Conservation (phyloP, 2,329 filamentous ascomycete species). For the Fusarium fracticaudum region DNA sequence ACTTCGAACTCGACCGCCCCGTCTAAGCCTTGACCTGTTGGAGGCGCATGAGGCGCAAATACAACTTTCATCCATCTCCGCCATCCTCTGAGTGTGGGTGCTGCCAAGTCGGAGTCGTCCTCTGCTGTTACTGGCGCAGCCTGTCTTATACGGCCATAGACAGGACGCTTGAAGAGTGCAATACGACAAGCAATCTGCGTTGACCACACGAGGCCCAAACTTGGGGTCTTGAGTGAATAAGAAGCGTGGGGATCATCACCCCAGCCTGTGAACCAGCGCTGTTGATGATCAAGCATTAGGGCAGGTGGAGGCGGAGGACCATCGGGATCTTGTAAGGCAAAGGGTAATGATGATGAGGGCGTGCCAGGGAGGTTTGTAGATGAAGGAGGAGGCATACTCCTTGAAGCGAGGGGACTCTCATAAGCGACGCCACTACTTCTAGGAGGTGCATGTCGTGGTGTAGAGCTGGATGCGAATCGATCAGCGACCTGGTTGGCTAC, state of each 20-base stretch:
- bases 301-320: slow-evolving; percentile 56
- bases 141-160: slow-evolving; percentile 55
- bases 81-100: slow-evolving; percentile 66
- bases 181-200: slow-evolving; percentile 88
- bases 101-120: slow-evolving; percentile 55
- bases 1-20: slow-evolving; percentile 79
- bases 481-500: slow-evolving; percentile 97
- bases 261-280: slow-evolving; percentile 96
- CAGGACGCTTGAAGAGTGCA: slow-evolving; percentile 78
- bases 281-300: slow-evolving; percentile 85
- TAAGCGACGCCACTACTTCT: slow-evolving; percentile 45
- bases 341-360: slow-evolving; percentile 54
- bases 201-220: slow-evolving; percentile 88
- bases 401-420: slow-evolving; percentile 62
- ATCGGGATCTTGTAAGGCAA: slow-evolving; percentile 43
- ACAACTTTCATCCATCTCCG: slow-evolving; percentile 87
- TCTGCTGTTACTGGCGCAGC: slow-evolving; percentile 49
- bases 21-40: slow-evolving; percentile 58
- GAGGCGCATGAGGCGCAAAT: slow-evolving; percentile 80
- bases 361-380: slow-evolving; percentile 45
- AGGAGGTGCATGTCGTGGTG: slow-evolving; percentile 33
- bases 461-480: slow-evolving; percentile 65
- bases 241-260: slow-evolving; percentile 70
- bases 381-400: slow-evolving; percentile 50
- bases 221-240: slow-evolving; percentile 78